phyloP scores from a whole-genome alignment of 73 alveolate genomes.

The Paramecium sonneborni region DNA sequence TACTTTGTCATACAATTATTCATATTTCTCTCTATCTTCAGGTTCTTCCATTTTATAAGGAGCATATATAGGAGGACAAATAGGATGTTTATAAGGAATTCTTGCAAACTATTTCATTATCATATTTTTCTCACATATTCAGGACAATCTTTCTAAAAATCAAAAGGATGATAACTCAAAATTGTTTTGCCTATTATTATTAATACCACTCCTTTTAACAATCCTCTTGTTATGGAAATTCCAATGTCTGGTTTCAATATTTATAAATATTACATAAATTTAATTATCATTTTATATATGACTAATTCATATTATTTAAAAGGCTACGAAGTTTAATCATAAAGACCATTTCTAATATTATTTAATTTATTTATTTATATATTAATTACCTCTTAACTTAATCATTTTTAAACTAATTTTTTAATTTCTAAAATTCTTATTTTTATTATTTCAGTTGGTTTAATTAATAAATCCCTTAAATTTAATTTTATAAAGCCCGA shows the following conservation, averaged over 20 bases:
- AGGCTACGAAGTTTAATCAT: neutral
- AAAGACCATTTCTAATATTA: too few relatives aligned
- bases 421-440: neutral
- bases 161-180: neutral
- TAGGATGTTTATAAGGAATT: slow-evolving; percentile 8
- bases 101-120: neutral
- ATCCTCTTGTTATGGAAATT: neutral
- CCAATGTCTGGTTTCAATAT: slow-evolving; percentile 34
- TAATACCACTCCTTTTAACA: neutral
- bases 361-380: too few relatives aligned
- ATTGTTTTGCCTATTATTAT: neutral
- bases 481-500: too few relatives aligned
- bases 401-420: too few relatives aligned
- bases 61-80: slow-evolving; percentile 8
- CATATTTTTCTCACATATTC: neutral
- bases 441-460: neutral
- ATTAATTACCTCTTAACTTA: too few relatives aligned
- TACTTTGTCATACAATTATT: neutral
- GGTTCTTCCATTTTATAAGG: neutral
- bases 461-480: too few relatives aligned
- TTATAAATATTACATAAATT: slow-evolving; percentile 13
- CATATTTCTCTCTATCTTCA: neutral
- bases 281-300: neutral
- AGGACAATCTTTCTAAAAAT: neutral
- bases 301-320: neutral